Conservation (phyloP, 2,329 filamentous ascomycete genomes). For the Lizonia empirigonia region DNA sequence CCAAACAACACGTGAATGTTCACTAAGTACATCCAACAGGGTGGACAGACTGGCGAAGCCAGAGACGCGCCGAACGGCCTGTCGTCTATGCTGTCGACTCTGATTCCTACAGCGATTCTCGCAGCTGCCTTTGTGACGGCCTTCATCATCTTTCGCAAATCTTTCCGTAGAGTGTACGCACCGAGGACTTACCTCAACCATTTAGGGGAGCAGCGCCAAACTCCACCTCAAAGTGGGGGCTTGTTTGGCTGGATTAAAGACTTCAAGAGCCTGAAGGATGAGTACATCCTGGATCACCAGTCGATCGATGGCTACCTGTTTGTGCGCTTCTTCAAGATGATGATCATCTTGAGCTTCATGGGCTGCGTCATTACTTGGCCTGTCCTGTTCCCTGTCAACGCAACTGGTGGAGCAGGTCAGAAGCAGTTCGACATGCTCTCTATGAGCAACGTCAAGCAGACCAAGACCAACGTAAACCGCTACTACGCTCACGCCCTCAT, state of each 20-base stretch:
- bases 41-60: constrained; percentile 32
- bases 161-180: constrained; percentile 52
- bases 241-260: constrained; percentile 61
- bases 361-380: constrained; percentile 54
- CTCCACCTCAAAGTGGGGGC: constrained; percentile 52
- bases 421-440: constrained; percentile 48
- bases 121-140: constrained; percentile 38
- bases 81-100: constrained; percentile 46
- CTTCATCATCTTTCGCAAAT: constrained; percentile 52
- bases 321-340: constrained; percentile 54
- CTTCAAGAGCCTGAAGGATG: constrained; percentile 52
- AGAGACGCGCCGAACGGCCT: constrained; percentile 54
- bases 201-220: constrained; percentile 52
- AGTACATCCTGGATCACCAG: constrained; percentile 55
- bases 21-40: constrained; percentile 17
- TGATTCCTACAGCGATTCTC: constrained; percentile 39
- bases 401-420: constrained; percentile 46
- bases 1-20: constrained; percentile 1
- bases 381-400: constrained; percentile 55
- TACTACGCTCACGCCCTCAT: constrained; percentile 54
- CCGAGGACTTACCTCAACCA: constrained; percentile 55
- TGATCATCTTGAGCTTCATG: constrained; percentile 50
- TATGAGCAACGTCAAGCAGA: constrained; percentile 46
- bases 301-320: constrained; percentile 57
- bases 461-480: constrained; percentile 41